Evolutionary conservation across 192 early-diverging fungal species (phyloP), one percentile per base, ranked within the genome.

Genomic region (Coemansia sp.): DNA sequence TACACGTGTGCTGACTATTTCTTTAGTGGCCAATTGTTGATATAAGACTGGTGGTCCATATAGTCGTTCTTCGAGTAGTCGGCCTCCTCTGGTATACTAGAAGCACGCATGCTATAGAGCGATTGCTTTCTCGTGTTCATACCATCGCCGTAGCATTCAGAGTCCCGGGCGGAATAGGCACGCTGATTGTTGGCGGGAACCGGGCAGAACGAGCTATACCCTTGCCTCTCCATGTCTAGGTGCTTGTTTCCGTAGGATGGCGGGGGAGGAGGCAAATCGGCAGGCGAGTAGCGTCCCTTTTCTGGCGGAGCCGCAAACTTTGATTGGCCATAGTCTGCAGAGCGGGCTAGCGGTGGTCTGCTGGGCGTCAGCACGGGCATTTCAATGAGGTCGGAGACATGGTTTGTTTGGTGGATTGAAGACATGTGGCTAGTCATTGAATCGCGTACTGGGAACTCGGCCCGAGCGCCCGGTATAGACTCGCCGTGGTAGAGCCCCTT

Each of bases 1-100:
- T 23, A 26, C 48, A n/a, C 28, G 28, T 33, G 28, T 28, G 13
- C 14, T 31, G 4, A 31, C 13, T 55, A 8, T 25, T 65, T 56
- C 13, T 74, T 73, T 26, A 79, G 59, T 8, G 77, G 77, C 68
- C 68, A 79, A 45, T 79, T 79, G 60, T 74, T 68, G 9, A 74
- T 37, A 9, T 72, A 62, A 13, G 77, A 79, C 26, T 74, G 55
- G 9, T 72, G 48, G 53, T 68, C 45, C 25, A 66, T 28, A 38
- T 79, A 79, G 20, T 70, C 64, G 39, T 59, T 74, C 43, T 74
- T 73, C n/a, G 74, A 23, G 18, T 74, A 79, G n/a, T 74, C 77
- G 9, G 72, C 77, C 14, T 74, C 77, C 11, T 74, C 72, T 21
- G 77, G 77, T 1, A 79, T 39, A 21, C 36, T 61, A 21, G 77